Evolutionary conservation across 2,329 filamentous ascomycete genomes (phyloP).

Genomic region (Cladosporium oxysporum): DNA sequence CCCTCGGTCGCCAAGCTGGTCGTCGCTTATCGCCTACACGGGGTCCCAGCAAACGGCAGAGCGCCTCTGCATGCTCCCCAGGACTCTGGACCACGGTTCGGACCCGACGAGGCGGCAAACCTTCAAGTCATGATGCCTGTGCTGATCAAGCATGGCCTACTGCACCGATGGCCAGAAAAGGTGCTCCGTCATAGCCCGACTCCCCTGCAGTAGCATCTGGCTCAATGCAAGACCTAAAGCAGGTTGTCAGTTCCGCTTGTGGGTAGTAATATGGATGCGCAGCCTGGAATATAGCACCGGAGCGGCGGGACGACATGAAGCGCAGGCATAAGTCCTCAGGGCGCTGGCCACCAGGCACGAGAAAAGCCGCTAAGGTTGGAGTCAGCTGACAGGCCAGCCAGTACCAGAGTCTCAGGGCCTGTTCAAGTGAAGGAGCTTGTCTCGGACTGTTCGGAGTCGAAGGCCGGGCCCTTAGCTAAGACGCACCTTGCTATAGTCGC

Average conservation of each 20-base stretch:
- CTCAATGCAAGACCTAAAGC: conserved; percentile 9
- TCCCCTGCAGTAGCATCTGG: conserved; percentile 12
- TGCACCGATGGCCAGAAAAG: conserved; percentile 7
- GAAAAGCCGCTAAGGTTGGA: conserved; percentile 7
- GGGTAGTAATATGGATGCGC: neutral
- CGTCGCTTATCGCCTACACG: neutral
- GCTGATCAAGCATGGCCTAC: neutral
- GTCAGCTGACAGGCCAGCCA: conserved; percentile 13
- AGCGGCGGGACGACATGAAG: neutral
- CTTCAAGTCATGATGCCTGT: conserved; percentile 15
- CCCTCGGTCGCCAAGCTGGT: neutral
- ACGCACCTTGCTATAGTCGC: conserved; percentile 13
- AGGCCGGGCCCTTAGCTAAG: neutral
- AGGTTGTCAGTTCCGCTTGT: neutral
- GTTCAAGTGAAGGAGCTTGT: conserved; percentile 16
- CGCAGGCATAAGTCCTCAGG: neutral
- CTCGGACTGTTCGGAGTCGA: conserved; percentile 7
- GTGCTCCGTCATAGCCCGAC: neutral
- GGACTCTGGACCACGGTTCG: conserved; percentile 11
- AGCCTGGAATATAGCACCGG: conserved; percentile 9
- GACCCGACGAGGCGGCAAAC: conserved; percentile 13
- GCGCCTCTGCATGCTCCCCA: conserved; percentile 8
- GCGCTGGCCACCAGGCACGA: neutral
- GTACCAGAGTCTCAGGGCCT: conserved; percentile 11
- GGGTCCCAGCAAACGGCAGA: neutral